phyloP scores from a whole-genome alignment of 257 asterid genomes.

The Euphrasia confusa region DNA sequence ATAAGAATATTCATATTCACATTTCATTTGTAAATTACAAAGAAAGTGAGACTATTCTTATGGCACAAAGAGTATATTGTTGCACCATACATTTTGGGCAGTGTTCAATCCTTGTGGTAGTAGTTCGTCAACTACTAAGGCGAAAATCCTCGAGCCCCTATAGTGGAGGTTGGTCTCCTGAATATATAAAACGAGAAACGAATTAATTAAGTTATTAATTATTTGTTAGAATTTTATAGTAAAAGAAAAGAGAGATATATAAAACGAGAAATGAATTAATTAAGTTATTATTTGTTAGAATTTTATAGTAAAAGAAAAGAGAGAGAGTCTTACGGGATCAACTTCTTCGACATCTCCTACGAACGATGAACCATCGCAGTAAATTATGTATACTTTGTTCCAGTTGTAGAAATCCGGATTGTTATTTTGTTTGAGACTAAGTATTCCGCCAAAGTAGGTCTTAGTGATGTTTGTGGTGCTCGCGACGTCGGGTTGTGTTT shows the following conservation, averaged over 20 bases:
- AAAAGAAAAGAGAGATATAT: background rate
- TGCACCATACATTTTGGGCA: background rate
- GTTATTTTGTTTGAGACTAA: background rate
- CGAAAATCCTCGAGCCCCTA: background rate
- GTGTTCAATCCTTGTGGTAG: background rate
- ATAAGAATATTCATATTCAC: no score
- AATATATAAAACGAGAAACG: background rate
- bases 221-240: background rate
- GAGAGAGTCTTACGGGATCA: background rate
- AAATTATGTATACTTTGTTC: background rate
- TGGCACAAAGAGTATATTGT: no score
- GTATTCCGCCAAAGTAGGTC: background rate
- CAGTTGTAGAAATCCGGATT: conserved; percentile 1
- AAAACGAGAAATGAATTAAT: background rate
- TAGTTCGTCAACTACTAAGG: background rate
- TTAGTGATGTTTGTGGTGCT: background rate
- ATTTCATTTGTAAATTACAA: no score
- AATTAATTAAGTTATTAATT: no score
- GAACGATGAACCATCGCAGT: background rate
- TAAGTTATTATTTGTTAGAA: background rate
- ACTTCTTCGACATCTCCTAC: background rate
- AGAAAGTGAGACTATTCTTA: no score
- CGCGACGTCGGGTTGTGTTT: background rate
- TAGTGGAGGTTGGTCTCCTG: background rate
- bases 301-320: background rate